Conservation (phyloP, 139 green algal genomes). For the Choricystis sp. region DNA sequence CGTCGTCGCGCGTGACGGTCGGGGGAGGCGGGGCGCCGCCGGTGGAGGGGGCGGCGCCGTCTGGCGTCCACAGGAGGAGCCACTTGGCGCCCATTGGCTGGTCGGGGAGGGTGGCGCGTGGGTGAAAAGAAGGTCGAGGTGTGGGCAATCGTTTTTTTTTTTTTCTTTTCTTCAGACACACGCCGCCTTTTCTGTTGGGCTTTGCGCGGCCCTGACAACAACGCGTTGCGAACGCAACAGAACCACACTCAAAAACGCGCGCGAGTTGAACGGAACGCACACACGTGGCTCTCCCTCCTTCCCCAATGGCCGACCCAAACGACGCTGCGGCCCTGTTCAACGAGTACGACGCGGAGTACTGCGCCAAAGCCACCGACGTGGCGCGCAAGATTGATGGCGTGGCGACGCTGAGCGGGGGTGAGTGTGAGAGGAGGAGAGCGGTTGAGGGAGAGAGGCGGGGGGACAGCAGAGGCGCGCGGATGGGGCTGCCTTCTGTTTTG, state of each 20-base stretch:
- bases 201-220: too few species aligned
- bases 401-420: background rate
- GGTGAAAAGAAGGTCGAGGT: background rate
- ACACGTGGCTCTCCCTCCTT: too few species aligned
- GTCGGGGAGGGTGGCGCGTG: background rate
- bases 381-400: background rate
- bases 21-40: background rate
- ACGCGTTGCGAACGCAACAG: too few species aligned
- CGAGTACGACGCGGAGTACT: background rate
- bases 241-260: too few species aligned
- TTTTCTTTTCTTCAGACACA: too few species aligned
- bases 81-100: background rate
- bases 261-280: too few species aligned
- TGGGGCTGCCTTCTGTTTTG: background rate
- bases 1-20: background rate
- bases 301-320: too few species aligned
- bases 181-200: background rate
- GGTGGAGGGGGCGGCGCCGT: background rate
- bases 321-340: background rate
- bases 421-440: background rate
- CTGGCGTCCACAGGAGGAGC: background rate
- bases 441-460: background rate
- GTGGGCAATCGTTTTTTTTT: too few species aligned
- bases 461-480: background rate
- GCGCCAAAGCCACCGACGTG: background rate